Evolutionary conservation across 345 rosid genomes (phyloP).

Genomic region (rapeseed (Brassica napus)): Da-Ae NC_063451.1:47212501-47213000

Average conservation of each 20-base stretch:
- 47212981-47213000: neutral
- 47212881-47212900: neutral
- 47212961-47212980: neutral
- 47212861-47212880: slow-evolving; percentile 10
- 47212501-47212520: slow-evolving; percentile 31
- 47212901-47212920: neutral
- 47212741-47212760: slow-evolving; percentile 20
- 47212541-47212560: slow-evolving; percentile 23
- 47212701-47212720: slow-evolving; percentile 33
- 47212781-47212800: slow-evolving; percentile 38
- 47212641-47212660: slow-evolving; percentile 32
- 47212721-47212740: slow-evolving; percentile 26
- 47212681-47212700: slow-evolving; percentile 34
- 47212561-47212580: slow-evolving; percentile 37
- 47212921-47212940: neutral
- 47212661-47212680: slow-evolving; percentile 31
- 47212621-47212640: slow-evolving; percentile 36
- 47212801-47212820: slow-evolving; percentile 23
- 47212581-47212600: slow-evolving; percentile 47
- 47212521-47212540: slow-evolving; percentile 35
- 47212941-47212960: slow-evolving; percentile 7
- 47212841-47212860: neutral
- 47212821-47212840: neutral
- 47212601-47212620: slow-evolving; percentile 44
- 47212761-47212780: slow-evolving; percentile 32